Base-by-base conservation (phyloP, 495 filamentous ascomycete species). In the Podospora comata region DNA sequence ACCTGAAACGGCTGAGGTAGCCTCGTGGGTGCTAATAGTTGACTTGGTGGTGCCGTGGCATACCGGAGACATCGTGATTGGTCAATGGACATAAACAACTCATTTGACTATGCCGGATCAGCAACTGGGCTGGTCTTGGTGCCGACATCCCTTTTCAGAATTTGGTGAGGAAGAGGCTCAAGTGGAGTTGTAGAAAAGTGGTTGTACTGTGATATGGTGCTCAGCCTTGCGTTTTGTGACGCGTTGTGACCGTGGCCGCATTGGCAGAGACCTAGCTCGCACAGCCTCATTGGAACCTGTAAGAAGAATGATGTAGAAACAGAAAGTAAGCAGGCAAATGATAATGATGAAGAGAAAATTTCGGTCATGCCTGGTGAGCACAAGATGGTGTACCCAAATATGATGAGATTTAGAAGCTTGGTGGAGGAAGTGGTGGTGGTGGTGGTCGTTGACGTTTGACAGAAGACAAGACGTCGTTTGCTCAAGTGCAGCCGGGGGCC, bases 221-320 rank as follows among this genome's bases (percentile, higher is more conserved):
- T 67, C 65, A 70, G 68, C 68, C 65, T 61, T 63, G 26, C 15
- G 64, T 54, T 7, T 32, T 67, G 68, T 70, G 20, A 67, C 68
- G 60, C 39, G 39, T 48, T 48, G 39, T 48, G 39, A 48, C 39
- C 39, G 54, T 62, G 65, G 68, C 65, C 65, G 68, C 68, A 64
- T 64, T 26, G 18, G 15, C 16, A 34, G 61, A 6, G 61, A 30
- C 68, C 65, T 59, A 60, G 60, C 63, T 16, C 54, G 23, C 62
- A 68, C 67, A 61, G 67, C 67, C 67, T 39, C 67, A 58, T 62
- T 65, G 62, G 61, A 61, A 53, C 3, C 58, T 18, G 19, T 34
- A 67, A 67, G 19, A 18, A 53, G 60, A 15, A 16, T 15, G 27
- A 13, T 27, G 5, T 16, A 23, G 44, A 64, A 27, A 28, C 3